Conservation (phyloP, 2,329 filamentous ascomycete genomes). For the Sarocladiaceae sp. region DNA sequence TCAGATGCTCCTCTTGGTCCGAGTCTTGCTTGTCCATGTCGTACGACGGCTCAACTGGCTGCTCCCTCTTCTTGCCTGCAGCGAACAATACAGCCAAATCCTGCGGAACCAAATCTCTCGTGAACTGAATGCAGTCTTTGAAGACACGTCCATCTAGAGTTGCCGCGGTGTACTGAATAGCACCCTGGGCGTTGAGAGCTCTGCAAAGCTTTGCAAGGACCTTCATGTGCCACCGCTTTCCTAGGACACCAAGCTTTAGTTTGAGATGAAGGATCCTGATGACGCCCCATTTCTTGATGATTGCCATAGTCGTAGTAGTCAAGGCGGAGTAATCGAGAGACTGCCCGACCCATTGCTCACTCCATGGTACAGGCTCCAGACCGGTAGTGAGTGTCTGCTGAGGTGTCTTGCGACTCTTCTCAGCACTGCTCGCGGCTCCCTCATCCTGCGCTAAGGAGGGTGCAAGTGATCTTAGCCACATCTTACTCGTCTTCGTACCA, state of each 20-base stretch:
- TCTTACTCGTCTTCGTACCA: slow-evolving; percentile 58
- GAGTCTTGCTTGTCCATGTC: slow-evolving; percentile 2
- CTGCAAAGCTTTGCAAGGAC: slow-evolving; percentile 54
- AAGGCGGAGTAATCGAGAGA: slow-evolving; percentile 56
- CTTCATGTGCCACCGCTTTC: slow-evolving; percentile 57
- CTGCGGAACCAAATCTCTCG: slow-evolving; percentile 49
- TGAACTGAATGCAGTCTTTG: slow-evolving; percentile 58
- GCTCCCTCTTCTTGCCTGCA: slow-evolving; percentile 36
- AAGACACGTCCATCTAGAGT: slow-evolving; percentile 50
- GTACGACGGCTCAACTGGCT: slow-evolving; percentile 15
- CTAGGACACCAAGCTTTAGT: slow-evolving; percentile 50
- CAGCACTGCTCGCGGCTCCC: slow-evolving; percentile 19
- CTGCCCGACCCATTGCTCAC: slow-evolving; percentile 50
- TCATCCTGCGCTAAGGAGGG: slow-evolving; percentile 36
- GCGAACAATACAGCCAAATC: slow-evolving; percentile 49
- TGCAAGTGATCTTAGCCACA: slow-evolving; percentile 55
- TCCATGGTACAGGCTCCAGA: slow-evolving; percentile 53
- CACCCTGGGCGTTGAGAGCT: slow-evolving; percentile 51
- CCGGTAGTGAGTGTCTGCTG: slow-evolving; percentile 35
- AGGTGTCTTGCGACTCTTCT: slow-evolving; percentile 33
- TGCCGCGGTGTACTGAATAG: slow-evolving; percentile 54
- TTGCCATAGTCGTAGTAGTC: slow-evolving; percentile 52
- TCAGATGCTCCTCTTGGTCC: slow-evolving; percentile 15
- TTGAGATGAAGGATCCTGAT: slow-evolving; percentile 56
- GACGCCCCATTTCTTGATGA: slow-evolving; percentile 54